phyloP scores from a whole-genome alignment of 1,284 basidiomycete genomes.

The Flammula alnicola region DNA sequence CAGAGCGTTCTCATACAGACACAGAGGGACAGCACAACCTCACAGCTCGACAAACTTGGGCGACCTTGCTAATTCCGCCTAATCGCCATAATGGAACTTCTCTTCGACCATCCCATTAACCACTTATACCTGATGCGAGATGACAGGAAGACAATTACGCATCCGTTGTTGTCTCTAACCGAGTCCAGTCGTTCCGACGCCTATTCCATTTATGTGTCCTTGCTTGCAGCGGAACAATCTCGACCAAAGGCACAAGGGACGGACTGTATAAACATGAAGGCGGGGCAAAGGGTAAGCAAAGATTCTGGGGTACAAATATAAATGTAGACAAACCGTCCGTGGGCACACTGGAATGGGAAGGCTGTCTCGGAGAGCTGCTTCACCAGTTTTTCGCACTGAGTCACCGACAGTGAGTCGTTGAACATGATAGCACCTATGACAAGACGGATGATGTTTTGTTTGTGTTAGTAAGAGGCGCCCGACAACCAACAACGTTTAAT shows the following conservation, averaged over 20 bases:
- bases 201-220: conserved; percentile 14
- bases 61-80: conserved; percentile 18
- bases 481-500: conserved; percentile 1
- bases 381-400: conserved; percentile 77
- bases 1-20: conserved; percentile 15
- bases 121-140: conserved; percentile 16
- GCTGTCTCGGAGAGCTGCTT: conserved; percentile 67
- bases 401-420: conserved; percentile 74
- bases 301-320: conserved; percentile 8
- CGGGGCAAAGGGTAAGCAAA: conserved; percentile 13
- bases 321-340: conserved; percentile 68
- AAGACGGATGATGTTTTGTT: neutral
- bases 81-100: conserved; percentile 21
- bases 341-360: conserved; percentile 94
- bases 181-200: conserved; percentile 22
- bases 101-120: conserved; percentile 12
- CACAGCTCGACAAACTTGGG: conserved; percentile 25
- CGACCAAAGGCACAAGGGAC: conserved; percentile 40
- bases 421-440: conserved; percentile 93
- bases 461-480: neutral
- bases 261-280: no score
- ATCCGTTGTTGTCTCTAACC: conserved; percentile 22
- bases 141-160: conserved; percentile 16
- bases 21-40: conserved; percentile 11
- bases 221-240: conserved; percentile 19